Evolutionary conservation across 2,329 filamentous ascomycete species (phyloP).

Genomic region (Mariannaea elegans): DNA sequence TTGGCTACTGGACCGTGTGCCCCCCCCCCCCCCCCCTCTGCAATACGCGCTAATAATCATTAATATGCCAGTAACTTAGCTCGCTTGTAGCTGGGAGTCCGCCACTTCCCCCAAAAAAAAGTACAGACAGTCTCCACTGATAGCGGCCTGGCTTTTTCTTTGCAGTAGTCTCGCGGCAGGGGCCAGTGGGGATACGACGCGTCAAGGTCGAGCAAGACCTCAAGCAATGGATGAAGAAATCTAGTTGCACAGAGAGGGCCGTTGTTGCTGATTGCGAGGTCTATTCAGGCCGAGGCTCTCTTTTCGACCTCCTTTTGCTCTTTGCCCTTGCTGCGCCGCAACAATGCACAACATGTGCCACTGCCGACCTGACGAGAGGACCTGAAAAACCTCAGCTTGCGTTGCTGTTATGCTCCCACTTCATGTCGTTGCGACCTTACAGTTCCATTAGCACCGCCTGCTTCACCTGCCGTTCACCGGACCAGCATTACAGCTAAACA

Average conservation of each 20-base stretch:
- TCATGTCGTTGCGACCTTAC: background rate
- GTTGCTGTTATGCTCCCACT: slow-evolving; percentile 1
- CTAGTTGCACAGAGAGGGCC: background rate
- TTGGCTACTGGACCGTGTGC: slow-evolving; percentile 8
- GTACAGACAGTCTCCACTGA: slow-evolving; percentile 7
- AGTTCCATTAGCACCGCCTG: slow-evolving; percentile 10
- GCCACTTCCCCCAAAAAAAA: too few species aligned
- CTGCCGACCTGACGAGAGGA: background rate
- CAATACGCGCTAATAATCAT: background rate
- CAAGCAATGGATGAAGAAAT: background rate
- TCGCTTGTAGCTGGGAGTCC: too few species aligned
- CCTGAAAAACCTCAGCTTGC: slow-evolving; percentile 7
- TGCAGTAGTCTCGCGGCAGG: background rate
- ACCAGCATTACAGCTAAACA: slow-evolving; percentile 3
- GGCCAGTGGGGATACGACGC: slow-evolving; percentile 10
- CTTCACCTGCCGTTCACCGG: slow-evolving; percentile 10
- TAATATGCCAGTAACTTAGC: too few species aligned
- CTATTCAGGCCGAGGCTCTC: slow-evolving; percentile 2
- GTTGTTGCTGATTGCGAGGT: slow-evolving; percentile 1
- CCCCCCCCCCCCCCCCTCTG: background rate
- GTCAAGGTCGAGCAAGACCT: slow-evolving; percentile 4
- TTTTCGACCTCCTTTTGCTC: background rate
- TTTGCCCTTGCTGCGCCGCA: slow-evolving; percentile 6
- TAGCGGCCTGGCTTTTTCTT: background rate
- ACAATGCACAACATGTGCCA: background rate